Conservation (phyloP, 768 basidiomycete genomes). For the Tulasnella calospora region DNA sequence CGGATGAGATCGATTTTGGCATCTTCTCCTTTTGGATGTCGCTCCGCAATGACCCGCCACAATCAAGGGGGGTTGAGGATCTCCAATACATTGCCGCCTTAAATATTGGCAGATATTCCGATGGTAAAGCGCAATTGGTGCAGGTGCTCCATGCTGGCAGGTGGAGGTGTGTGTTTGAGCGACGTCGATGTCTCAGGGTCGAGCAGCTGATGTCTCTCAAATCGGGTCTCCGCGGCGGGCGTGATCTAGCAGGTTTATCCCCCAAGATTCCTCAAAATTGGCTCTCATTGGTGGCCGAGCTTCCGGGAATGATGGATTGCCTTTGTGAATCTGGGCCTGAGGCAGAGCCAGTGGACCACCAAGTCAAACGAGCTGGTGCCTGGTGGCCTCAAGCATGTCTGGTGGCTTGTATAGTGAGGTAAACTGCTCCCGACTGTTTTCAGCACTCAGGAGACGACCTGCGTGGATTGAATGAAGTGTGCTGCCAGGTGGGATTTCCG, state of each 20-base stretch:
- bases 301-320: not conserved
- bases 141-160: not conserved
- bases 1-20: not conserved
- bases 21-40: not conserved
- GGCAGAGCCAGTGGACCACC: too few species aligned
- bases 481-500: too few species aligned
- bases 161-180: not conserved
- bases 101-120: constrained; percentile 1
- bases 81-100: not conserved
- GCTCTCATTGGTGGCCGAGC: not conserved
- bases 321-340: too few species aligned
- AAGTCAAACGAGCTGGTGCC: too few species aligned
- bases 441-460: too few species aligned
- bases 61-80: not conserved
- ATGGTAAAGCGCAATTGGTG: not conserved
- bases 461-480: too few species aligned
- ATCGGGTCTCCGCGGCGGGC: not conserved
- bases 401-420: too few species aligned
- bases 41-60: not conserved
- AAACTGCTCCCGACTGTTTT: too few species aligned
- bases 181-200: constrained; percentile 8
- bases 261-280: not conserved
- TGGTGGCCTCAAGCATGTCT: not conserved
- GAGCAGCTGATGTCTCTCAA: not conserved
- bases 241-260: not conserved